Base-by-base conservation (phyloP, 2,329 filamentous ascomycete genomes). In the Pseudovirgaria hyperparasitica region DNA sequence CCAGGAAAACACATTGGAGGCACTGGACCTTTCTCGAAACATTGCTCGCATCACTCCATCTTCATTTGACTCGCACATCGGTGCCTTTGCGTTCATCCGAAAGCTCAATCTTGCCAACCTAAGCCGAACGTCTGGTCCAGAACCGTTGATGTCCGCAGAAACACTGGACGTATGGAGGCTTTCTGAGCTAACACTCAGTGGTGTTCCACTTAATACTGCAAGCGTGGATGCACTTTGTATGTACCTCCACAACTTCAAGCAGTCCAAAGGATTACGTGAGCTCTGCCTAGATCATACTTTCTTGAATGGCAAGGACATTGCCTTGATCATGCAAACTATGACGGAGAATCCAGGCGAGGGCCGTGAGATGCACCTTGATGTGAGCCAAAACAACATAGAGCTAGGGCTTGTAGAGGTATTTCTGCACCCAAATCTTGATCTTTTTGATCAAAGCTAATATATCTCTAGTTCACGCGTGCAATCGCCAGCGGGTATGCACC, bases 271-370 rank as follows among this genome's bases (percentile, higher is more conserved):
- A 12, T 58, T 82, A 16, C 67, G 65, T 16, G 63, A 72, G 34
- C 47, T 82, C n/a, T 63, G 66, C 19, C 55, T 82, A 23, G 72
- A 80, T 38, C 71, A 78, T 41, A 78, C 75, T 39, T 72, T 70
- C 29, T 55, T 82, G 20, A 74, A 63, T 6, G 75, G 76, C 4
- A 58, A 60, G 26, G 72, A 80, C 40, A 65, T 80, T 16, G 75
- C 75, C 9, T 64, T 70, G 18, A 56, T 82, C 25, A 62, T 82
- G 42, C 65, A 69, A 38, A 70, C 74, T 4, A 73, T 80, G 67
- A 63, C 63, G 19, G 55, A 59, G 28, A 50, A 52, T 2, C 49
- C 60, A 8, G 62, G 62, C 4, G 48, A 56, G 32, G 51, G 62
- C 20, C 65, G 76, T 22, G 62, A 70, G 23, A 55, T 80, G 30